Evolutionary conservation across 1,284 basidiomycete species (phyloP), one percentile per base, ranked within the genome.

Genomic region (Heliocybe sulcata): DNA sequence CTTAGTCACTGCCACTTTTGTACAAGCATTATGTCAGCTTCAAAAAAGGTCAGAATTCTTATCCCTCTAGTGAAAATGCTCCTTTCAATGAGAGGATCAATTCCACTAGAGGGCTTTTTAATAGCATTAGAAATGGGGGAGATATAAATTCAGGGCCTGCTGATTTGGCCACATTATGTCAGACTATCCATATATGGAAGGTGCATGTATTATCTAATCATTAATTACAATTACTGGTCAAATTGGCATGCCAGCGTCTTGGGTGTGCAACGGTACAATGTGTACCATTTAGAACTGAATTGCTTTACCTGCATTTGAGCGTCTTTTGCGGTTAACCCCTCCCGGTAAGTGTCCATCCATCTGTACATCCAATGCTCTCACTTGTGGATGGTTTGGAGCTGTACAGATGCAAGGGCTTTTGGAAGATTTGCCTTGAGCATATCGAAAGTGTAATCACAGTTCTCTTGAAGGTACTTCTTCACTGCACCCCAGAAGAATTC

Each of bases 401-500:
- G 23, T 2, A 69, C 64, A 0, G 60, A 63, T 2, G 47, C 55
- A 29, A 68, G 35, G 16, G 64, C 60, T 0, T 47, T 53, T 1
- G 58, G 59, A 35, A 66, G 51, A 54, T 65, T 63, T 9, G 42
- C 53, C 49, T 62, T 55, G 6, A 69, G 58, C 1, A 61, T 63
- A 1, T 55, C 35, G 56, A 63, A 66, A 19, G 56, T 60, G 50
- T 65, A 61, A 60, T 69, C 63, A 38, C 62, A 63, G 45, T 62
- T 23, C 23, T 65, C 60, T 9, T 60, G 56, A 6, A 64, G 58
- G 31, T 58, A 64, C 22, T 56, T 54, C 56, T 71, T 69, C 22
- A 67, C 62, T 3, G 61, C 59, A 6, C 67, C 69, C 68, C 68
- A 70, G 55, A 67, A 69, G 50, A 63, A 66, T 52, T 68, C 62